Evolutionary conservation across 441 rosid species (phyloP).

Genomic region (Gossypium davidsonii): DNA sequence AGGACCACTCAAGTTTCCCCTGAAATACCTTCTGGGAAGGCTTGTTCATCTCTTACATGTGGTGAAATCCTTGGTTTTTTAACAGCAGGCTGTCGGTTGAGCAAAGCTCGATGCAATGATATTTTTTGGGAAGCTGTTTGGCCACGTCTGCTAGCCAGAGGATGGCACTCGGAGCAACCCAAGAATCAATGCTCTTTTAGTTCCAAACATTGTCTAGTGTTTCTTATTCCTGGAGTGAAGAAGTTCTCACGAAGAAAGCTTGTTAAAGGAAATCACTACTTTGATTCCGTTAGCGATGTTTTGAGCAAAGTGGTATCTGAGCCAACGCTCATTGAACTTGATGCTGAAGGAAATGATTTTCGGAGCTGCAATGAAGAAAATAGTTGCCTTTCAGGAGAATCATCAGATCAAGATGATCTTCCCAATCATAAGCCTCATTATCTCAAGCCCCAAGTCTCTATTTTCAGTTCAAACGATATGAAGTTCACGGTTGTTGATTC

Average conservation of each 20-base stretch:
- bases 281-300: constrained; percentile 71
- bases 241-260: constrained; percentile 63
- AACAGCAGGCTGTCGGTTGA: constrained; percentile 55
- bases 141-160: constrained; percentile 73
- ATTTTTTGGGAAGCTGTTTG: constrained; percentile 85
- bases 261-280: constrained; percentile 65
- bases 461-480: constrained; percentile 26
- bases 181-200: constrained; percentile 31
- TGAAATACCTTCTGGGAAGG: constrained; percentile 33
- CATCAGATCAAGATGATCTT: constrained; percentile 39
- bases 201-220: constrained; percentile 47
- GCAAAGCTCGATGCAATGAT: constrained; percentile 68
- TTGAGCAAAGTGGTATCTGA: constrained; percentile 61
- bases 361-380: constrained; percentile 25
- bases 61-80: constrained; percentile 49
- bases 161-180: constrained; percentile 75
- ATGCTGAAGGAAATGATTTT: constrained; percentile 35
- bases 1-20: constrained; percentile 36
- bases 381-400: constrained; percentile 21
- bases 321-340: constrained; percentile 63
- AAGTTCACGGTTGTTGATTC: constrained; percentile 64
- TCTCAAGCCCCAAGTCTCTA: constrained; percentile 58
- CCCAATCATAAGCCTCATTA: constrained; percentile 31
- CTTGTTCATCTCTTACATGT: constrained; percentile 52
- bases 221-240: constrained; percentile 63